Evolutionary conservation across 1,139 yeast genomes (phyloP).

Genomic region (Lodderomyces margitis): DNA sequence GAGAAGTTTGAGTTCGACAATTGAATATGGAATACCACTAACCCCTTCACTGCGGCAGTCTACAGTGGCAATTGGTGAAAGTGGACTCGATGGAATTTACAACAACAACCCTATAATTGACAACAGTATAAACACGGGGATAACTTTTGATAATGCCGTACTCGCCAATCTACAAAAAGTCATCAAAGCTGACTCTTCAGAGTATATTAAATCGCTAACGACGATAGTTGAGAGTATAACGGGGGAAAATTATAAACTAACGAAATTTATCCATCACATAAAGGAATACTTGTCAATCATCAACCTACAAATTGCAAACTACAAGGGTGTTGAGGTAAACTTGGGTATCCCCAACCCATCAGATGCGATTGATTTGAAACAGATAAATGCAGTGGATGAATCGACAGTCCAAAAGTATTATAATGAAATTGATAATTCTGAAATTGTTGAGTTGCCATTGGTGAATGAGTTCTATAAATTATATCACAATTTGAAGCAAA

Average conservation of each 20-base stretch:
- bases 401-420: conserved; percentile 22
- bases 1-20: conserved; percentile 32
- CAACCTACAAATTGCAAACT: conserved; percentile 14
- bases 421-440: conserved; percentile 40
- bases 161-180: background rate
- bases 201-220: conserved; percentile 25
- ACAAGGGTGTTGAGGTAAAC: conserved; percentile 14
- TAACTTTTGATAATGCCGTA: background rate
- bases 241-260: conserved; percentile 38
- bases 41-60: background rate
- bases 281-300: conserved; percentile 31
- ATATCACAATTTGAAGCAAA: conserved; percentile 24
- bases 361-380: conserved; percentile 28
- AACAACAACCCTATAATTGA: background rate
- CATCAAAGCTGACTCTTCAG: background rate
- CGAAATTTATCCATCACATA: conserved; percentile 31
- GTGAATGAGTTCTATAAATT: conserved; percentile 28
- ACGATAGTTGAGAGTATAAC: conserved; percentile 40
- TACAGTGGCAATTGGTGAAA: background rate
- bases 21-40: conserved; percentile 25
- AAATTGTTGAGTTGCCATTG: conserved; percentile 35
- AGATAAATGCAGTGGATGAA: conserved; percentile 18
- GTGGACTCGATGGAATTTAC: background rate
- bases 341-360: conserved; percentile 30
- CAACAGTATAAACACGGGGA: background rate